Evolutionary conservation across 371 early-diverging fungal species (phyloP).

Genomic region (Rhizopus sp.): DNA sequence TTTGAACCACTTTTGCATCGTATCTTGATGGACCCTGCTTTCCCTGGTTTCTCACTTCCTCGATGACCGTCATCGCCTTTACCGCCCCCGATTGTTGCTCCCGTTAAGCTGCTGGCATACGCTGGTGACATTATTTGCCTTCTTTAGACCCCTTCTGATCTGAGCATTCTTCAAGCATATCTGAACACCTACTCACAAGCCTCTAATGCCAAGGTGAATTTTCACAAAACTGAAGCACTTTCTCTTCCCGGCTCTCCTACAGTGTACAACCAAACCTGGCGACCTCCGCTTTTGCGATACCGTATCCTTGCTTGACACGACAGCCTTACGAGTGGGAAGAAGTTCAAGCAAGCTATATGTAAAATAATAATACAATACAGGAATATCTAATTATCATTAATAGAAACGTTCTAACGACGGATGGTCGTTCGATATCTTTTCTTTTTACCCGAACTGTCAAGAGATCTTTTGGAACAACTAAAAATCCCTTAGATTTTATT

Average conservation of each 20-base stretch:
- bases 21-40: not conserved
- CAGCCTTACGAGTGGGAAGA: no score
- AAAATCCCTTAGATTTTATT: no score
- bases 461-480: no score
- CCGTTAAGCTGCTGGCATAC: conserved; percentile 21
- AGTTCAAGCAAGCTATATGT: no score
- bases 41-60: conserved; percentile 4
- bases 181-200: conserved; percentile 12
- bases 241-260: conserved; percentile 18
- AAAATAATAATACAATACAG: no score
- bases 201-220: conserved; percentile 27
- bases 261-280: not conserved
- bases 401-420: no score
- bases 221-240: conserved; percentile 20
- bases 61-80: not conserved
- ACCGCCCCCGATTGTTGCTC: not conserved
- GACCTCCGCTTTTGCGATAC: not conserved
- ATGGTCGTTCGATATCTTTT: no score
- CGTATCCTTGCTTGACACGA: conserved; percentile 20
- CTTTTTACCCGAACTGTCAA: no score
- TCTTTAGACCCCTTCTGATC: conserved; percentile 6
- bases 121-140: conserved; percentile 24
- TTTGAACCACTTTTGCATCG: conserved; percentile 30
- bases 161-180: conserved; percentile 6
- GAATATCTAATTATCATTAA: no score